Conservation (phyloP, 345 rosid genomes). For the Boechera retrofracta region DNA sequence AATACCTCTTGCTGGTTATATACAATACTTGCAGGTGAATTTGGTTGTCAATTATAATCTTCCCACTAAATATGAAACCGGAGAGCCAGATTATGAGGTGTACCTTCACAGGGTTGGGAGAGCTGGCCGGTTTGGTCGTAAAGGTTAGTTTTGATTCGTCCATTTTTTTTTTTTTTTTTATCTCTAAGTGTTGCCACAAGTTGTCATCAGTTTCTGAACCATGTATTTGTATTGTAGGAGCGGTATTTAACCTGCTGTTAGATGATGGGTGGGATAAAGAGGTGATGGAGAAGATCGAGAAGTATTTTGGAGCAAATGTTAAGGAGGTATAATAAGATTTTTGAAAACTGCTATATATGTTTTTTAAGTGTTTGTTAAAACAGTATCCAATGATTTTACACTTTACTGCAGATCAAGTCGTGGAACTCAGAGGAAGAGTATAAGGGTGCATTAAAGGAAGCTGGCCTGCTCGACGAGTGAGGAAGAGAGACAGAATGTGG, state of each 20-base stretch:
- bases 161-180: too few relatives aligned
- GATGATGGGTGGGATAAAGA: slow-evolving; percentile 47
- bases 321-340: slow-evolving; percentile 54
- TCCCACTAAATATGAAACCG: slow-evolving; percentile 62
- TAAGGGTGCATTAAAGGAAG: slow-evolving; percentile 42
- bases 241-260: slow-evolving; percentile 79
- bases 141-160: slow-evolving; percentile 53
- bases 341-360: background rate
- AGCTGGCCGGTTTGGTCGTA: slow-evolving; percentile 96
- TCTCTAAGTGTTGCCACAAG: background rate
- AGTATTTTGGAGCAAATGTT: slow-evolving; percentile 55
- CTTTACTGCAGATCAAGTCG: slow-evolving; percentile 33
- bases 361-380: slow-evolving; percentile 3
- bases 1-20: slow-evolving; percentile 22
- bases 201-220: background rate
- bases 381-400: background rate
- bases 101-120: slow-evolving; percentile 97
- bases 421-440: slow-evolving; percentile 48
- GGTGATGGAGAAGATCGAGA: slow-evolving; percentile 78
- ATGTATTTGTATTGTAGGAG: slow-evolving; percentile 57
- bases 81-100: slow-evolving; percentile 85
- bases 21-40: slow-evolving; percentile 65
- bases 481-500: slow-evolving; percentile 5
- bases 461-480: slow-evolving; percentile 41
- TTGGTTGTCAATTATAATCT: slow-evolving; percentile 83